Percentiles rank a stretch among this genome's conserved stretches.
Evolutionary conservation across 140 eudicot species (phyloP).

Genomic region (Anethum foeniculum): DNA sequence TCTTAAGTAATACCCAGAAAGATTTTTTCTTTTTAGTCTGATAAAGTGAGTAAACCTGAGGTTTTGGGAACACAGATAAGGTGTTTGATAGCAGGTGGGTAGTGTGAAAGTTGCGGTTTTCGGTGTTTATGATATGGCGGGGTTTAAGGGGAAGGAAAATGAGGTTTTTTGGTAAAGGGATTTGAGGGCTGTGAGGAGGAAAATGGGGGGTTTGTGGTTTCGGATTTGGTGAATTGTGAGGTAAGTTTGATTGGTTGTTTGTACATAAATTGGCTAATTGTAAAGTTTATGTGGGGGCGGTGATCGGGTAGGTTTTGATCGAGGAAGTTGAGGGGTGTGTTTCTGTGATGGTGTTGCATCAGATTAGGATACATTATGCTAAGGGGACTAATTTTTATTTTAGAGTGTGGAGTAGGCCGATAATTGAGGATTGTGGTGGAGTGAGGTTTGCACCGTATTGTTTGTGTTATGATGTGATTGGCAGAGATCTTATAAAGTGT

Average conservation of each 20-base stretch:
- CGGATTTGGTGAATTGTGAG: conserved; percentile 57
- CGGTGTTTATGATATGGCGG: conserved; percentile 37
- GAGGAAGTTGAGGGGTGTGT: conserved; percentile 74
- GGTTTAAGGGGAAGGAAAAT: conserved; percentile 45
- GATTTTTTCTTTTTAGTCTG: conserved; percentile 65
- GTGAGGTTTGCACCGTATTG: conserved; percentile 78
- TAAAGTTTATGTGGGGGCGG: conserved; percentile 63
- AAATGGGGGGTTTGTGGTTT: conserved; percentile 48
- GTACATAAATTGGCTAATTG: conserved; percentile 49
- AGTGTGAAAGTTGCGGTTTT: conserved; percentile 14
- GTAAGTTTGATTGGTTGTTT: conserved; percentile 69
- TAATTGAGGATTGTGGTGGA: conserved; percentile 63
- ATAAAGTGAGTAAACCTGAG: conserved; percentile 23
- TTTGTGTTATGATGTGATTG: conserved; percentile 58
- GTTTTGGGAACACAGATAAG: background rate
- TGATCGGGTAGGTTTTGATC: conserved; percentile 63
- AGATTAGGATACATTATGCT: conserved; percentile 84
- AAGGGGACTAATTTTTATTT: conserved; percentile 59
- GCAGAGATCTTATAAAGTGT: conserved; percentile 54
- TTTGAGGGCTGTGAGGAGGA: conserved; percentile 31
- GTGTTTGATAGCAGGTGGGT: background rate
- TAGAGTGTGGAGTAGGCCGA: conserved; percentile 70
- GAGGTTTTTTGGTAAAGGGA: conserved; percentile 45
- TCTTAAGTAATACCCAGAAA: conserved; percentile 56
- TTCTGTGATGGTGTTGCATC: conserved; percentile 78